A percentile compares a stretch with the other conserved stretches of the same genome.
Evolutionary conservation across 257 asterid species (phyloP).

Genomic region (Solanum habrochaites): DNA sequence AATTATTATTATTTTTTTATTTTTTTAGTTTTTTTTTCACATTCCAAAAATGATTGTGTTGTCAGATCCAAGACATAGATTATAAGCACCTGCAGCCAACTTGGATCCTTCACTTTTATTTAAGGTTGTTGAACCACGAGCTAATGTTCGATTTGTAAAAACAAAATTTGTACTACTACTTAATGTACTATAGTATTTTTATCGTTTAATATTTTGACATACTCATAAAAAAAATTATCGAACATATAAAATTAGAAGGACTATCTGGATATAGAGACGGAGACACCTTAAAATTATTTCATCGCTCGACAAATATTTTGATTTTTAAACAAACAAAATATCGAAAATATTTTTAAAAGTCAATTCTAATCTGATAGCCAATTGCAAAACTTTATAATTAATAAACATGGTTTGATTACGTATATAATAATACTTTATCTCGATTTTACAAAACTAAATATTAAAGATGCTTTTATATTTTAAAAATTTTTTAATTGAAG

Average conservation of each 20-base stretch:
- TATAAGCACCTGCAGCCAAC: slow-evolving; percentile 5
- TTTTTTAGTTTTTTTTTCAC: neutral
- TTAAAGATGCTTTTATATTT: no score
- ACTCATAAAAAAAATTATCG: neutral
- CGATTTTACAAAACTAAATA: neutral
- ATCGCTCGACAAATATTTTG: no score
- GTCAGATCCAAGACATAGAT: slow-evolving; percentile 23
- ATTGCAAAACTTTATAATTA: neutral
- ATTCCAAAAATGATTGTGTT: slow-evolving; percentile 13
- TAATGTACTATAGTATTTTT: neutral
- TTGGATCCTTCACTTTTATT: neutral
- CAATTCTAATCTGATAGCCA: neutral
- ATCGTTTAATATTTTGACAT: neutral
- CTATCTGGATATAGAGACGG: neutral
- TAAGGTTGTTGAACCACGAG: neutral
- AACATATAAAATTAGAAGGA: neutral
- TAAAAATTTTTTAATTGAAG: neutral
- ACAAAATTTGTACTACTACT: neutral
- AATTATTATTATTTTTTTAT: no score
- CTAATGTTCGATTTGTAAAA: neutral
- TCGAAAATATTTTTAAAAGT: neutral
- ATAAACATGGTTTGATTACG: neutral
- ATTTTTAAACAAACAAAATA: neutral
- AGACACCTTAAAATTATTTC: neutral
- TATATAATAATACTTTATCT: neutral